Percentiles rank a stretch among this genome's conserved stretches.
phyloP scores from a whole-genome alignment of 176 grass and related monocot species.

The Calamus simplicifolius region DNA sequence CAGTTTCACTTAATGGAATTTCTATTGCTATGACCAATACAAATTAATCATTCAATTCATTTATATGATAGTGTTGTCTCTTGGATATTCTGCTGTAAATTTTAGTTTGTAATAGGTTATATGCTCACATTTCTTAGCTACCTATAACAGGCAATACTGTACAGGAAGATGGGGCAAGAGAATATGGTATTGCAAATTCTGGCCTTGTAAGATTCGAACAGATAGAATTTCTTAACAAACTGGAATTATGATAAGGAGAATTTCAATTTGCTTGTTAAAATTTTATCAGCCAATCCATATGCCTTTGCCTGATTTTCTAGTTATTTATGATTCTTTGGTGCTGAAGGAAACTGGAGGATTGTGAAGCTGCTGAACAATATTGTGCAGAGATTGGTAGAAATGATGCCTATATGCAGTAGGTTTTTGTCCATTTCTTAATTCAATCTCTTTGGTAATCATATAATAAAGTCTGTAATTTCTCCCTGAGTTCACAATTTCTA shows the following conservation, averaged over 20 bases:
- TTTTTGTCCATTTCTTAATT: conserved; percentile 7
- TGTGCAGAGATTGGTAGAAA: conserved; percentile 93
- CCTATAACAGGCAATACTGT: conserved; percentile 73
- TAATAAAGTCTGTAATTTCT: conserved; percentile 5
- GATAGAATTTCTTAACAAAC: not conserved
- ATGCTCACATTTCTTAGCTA: too few relatives aligned
- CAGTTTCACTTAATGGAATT: too few relatives aligned
- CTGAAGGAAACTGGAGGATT: conserved; percentile 89
- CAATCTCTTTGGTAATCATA: conserved; percentile 11
- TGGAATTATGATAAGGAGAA: too few relatives aligned
- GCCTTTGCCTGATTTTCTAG: conserved; percentile 5
- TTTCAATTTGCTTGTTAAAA: not conserved
- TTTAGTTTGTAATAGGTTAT: too few relatives aligned
- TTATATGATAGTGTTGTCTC: too few relatives aligned
- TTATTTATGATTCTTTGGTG: conserved; percentile 18
- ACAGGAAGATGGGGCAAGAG: conserved; percentile 98
- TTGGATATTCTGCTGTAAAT: too few relatives aligned
- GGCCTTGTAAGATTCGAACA: conserved; percentile 66
- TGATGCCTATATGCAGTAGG: conserved; percentile 99
- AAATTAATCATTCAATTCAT: too few relatives aligned
- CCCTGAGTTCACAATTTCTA: conserved; percentile 13
- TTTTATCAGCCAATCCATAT: conserved; percentile 1
- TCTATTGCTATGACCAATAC: too few relatives aligned
- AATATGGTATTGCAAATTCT: conserved; percentile 98
- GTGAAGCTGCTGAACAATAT: conserved; percentile 95